Base-by-base conservation (phyloP, 768 basidiomycete species). In the Strobilomyces confusus region DNA sequence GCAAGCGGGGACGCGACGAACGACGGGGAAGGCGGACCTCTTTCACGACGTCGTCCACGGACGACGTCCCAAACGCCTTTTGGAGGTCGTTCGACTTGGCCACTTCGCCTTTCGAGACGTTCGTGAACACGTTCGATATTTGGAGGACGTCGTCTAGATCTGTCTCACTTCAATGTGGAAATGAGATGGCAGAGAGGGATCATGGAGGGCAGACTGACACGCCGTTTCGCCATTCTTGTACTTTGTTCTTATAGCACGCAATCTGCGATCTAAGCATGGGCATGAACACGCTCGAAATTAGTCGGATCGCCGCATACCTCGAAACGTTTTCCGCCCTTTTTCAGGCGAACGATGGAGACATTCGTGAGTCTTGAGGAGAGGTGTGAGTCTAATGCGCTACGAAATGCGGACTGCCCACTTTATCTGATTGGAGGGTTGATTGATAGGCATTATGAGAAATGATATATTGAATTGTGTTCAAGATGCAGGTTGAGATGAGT, bases 201-300 rank as follows among this genome's bases (percentile, higher is more conserved):
- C 8, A 19, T 29, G 12, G 40, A 8, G 23, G 25, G 51, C 19
- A 26, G 26, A 75, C 86, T 67, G 71, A 92, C 86, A 95, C 89
- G 56, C 94, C 94, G 53, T 81, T 92, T 54, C 97, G 77, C 83
- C 87, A 99, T 69, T 97, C 95, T 62, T 95, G 92, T 25, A 99
- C 97, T 73, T 98, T 98, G 73, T 99, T 99, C 78, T 98, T 95
- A 77, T 98, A 99, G 72, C 94, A 97, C 34, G 97, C 95, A 63
- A 99, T 89, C 95, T 88, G 58, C 25, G 26, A 47, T 48, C 41
- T 26, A 47, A 22, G 17, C 22, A 40, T 54, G 9, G 30, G 47
- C 19, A 38, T 37, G 14, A 26, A 30, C 48, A 9, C n/a, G 7
- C 25, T 8, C 23, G 43, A 26, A n/a, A n/a, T 47, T 22, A 22